Conservation (phyloP, 345 rosid species). For the Physaria fendleri region DNA sequence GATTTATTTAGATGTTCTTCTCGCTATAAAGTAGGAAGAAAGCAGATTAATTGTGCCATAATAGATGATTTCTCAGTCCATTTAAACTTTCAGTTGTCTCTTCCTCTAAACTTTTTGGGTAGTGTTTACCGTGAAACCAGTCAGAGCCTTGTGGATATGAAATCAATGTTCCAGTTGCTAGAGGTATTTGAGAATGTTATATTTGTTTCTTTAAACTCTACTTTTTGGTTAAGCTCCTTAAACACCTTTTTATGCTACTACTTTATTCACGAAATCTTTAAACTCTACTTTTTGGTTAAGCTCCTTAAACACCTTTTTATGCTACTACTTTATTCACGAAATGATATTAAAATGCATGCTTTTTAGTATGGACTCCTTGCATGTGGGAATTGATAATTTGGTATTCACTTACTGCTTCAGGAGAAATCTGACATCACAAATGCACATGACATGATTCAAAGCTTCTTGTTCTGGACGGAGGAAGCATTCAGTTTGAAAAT, state of each 20-base stretch:
- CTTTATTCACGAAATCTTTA: too few species aligned
- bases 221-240: background rate
- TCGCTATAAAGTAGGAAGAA: background rate
- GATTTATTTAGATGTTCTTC: background rate
- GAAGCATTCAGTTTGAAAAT: conserved; percentile 72
- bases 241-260: conserved; percentile 1
- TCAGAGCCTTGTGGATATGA: conserved; percentile 97
- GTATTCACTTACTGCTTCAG: conserved; percentile 40
- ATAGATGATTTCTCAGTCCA: conserved; percentile 21
- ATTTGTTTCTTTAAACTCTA: conserved; percentile 1
- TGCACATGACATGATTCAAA: conserved; percentile 53
- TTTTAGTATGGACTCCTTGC: background rate
- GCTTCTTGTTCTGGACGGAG: conserved; percentile 69
- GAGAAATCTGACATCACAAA: conserved; percentile 78
- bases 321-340: background rate
- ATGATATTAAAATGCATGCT: conserved; percentile 7
- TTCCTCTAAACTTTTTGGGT: conserved; percentile 96
- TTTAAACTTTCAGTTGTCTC: conserved; percentile 96
- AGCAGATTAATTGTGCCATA: background rate
- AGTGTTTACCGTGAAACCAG: conserved; percentile 98
- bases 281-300: too few species aligned
- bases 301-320: too few species aligned
- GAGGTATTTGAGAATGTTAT: conserved; percentile 51
- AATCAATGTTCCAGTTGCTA: conserved; percentile 88
- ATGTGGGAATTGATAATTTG: background rate